Percentiles rank a stretch among this genome's conserved stretches.
phyloP scores from a whole-genome alignment of 2,329 filamentous ascomycete genomes.

The Penicillium sp. region DNA sequence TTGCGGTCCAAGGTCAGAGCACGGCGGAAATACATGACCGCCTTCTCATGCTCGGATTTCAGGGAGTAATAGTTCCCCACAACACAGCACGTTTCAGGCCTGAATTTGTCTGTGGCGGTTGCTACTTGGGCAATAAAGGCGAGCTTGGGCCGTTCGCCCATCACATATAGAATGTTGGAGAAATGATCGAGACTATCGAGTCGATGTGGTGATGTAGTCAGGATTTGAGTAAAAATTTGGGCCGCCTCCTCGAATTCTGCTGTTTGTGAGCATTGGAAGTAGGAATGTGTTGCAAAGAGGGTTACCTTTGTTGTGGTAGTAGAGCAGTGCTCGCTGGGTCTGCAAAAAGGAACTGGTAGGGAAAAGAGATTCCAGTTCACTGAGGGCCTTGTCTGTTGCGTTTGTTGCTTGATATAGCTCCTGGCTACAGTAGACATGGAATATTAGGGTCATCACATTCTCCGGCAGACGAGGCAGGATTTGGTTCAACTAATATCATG shows the following conservation, averaged over 20 bases:
- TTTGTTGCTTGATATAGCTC: slow-evolving; percentile 85
- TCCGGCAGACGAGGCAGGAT: slow-evolving; percentile 71
- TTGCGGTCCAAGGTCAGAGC: slow-evolving; percentile 84
- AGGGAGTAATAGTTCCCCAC: slow-evolving; percentile 96
- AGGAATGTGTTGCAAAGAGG: background rate
- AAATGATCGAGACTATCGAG: slow-evolving; percentile 93
- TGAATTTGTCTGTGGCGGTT: slow-evolving; percentile 87
- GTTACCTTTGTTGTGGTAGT: slow-evolving; percentile 74
- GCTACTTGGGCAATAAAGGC: slow-evolving; percentile 90
- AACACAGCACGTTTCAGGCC: slow-evolving; percentile 93
- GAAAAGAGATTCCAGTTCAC: slow-evolving; percentile 77
- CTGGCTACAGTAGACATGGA: slow-evolving; percentile 83
- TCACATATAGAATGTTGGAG: slow-evolving; percentile 94
- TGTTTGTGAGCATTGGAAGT: slow-evolving; percentile 8
- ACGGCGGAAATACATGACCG: slow-evolving; percentile 93
- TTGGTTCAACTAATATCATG: slow-evolving; percentile 58
- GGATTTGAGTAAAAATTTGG: slow-evolving; percentile 62
- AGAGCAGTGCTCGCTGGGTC: slow-evolving; percentile 79
- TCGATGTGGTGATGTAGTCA: slow-evolving; percentile 61
- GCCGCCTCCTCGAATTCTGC: slow-evolving; percentile 61
- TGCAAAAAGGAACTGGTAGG: slow-evolving; percentile 83
- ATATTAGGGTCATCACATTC: slow-evolving; percentile 90
- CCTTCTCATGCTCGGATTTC: slow-evolving; percentile 93
- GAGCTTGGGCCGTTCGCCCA: slow-evolving; percentile 79
- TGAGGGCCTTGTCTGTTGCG: slow-evolving; percentile 67